These are phyloP conservation scores for Mycena olivaceomarginata DNA, from an alignment of 768 basidiomycete species.

Conservation along the genomic window DNA sequence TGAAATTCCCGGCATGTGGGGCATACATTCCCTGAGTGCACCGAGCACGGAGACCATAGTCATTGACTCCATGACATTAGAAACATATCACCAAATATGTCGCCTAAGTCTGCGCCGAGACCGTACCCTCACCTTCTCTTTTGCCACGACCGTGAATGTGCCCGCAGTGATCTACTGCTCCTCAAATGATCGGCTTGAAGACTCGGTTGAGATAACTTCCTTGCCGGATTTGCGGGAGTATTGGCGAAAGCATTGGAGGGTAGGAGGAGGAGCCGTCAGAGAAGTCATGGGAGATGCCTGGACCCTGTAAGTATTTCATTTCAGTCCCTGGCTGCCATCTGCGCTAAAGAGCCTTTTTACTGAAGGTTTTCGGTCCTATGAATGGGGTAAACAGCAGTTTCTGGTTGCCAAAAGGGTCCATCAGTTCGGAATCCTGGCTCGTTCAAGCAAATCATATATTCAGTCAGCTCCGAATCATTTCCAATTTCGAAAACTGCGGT, in stretches of 20 bases:
- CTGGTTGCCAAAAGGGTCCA: no score
- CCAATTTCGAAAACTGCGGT: no score
- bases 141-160: background rate
- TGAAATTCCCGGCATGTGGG: background rate
- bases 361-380: conserved; percentile 3
- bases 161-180: background rate
- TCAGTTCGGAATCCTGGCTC: no score
- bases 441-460: no score
- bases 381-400: background rate
- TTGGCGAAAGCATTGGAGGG: background rate
- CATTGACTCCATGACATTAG: background rate
- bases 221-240: background rate
- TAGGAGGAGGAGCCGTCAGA: background rate
- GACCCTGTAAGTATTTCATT: background rate
- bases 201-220: background rate
- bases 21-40: background rate
- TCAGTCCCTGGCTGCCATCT: background rate
- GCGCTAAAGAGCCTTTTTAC: background rate
- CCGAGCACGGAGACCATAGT: background rate
- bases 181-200: conserved; percentile 1
- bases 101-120: conserved; percentile 1
- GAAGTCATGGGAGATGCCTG: background rate
- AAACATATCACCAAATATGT: background rate
- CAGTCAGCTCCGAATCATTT: no score
- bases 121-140: background rate